Base-by-base conservation (phyloP, 2,329 filamentous ascomycete genomes). In the Neodidymelliopsis sp. region DNA sequence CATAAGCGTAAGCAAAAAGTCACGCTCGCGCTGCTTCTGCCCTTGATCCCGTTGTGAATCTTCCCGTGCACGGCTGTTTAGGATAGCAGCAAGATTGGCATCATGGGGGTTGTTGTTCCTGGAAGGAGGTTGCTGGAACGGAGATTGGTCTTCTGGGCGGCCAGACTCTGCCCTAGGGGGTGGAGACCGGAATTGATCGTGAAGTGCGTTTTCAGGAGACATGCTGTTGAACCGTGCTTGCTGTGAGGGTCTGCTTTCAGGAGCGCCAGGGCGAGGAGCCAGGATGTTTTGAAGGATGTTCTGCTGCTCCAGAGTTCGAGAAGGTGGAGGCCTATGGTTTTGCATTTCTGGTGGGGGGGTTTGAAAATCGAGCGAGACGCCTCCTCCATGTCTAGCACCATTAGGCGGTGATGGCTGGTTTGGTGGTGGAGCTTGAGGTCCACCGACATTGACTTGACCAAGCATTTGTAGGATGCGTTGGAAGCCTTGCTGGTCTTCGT, bases 1-100 rank as follows among this genome's bases (percentile, higher is more conserved):
- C 89, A 96, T 94, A 22, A 96, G 80, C 53, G 86, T 89, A 73
- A 96, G 89, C 37, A 96, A 77, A 68, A 94, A 92, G 57, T 95
- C 89, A n/a, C 88, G 84, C 61, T 93, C 68, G 22, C 89, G 60
- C 80, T 84, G 67, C 82, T 86, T 66, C 77, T 64, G 54, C 54
- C 65, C 55, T 69, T 61, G 73, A 24, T 72, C 57, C 69, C 62
- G 74, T 12, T 69, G 65, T 8, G 67, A 53, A 35, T 74, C 68
- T 29, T 63, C 75, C 45, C 61, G 59, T 4, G 53, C 76, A 65
- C 69, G 72, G 33, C 69, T 69, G 27, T 72, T 75, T 54, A 71
- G 69, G 23, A 73, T 53, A 29, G 66, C 67, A 34, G 67, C 61
- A 19, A 71, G 56, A 23, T 70, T 65, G n/a, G 65, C 60, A 57